Evolutionary conservation across 2,329 filamentous ascomycete genomes (phyloP).

Genomic region (Pseudocercospora crystallina): DNA sequence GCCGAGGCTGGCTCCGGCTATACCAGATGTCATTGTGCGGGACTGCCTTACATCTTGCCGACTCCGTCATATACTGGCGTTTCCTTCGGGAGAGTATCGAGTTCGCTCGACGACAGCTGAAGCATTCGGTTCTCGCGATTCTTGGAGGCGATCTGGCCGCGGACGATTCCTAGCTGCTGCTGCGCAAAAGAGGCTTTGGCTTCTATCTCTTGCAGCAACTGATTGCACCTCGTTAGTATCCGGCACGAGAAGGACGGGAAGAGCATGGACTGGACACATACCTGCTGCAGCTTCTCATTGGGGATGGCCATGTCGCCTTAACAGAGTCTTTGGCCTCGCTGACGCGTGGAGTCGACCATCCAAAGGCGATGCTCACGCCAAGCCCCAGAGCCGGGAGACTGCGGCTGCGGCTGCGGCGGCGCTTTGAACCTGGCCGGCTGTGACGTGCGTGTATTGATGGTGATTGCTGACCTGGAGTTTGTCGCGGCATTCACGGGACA

Average conservation of each 20-base stretch:
- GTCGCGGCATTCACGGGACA: too few relatives aligned
- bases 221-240: slow-evolving; percentile 17
- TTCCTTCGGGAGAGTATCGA: slow-evolving; percentile 70
- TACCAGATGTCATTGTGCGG: slow-evolving; percentile 6
- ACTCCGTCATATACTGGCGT: slow-evolving; percentile 91
- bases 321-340: background rate
- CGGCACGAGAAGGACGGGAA: background rate
- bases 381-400: too few relatives aligned
- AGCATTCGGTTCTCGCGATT: slow-evolving; percentile 86
- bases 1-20: slow-evolving; percentile 13
- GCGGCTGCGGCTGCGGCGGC: too few relatives aligned
- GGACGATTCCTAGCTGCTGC: slow-evolving; percentile 86
- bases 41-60: slow-evolving; percentile 77
- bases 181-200: slow-evolving; percentile 82
- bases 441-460: background rate
- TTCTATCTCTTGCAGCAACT: slow-evolving; percentile 94
- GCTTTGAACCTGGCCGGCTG: background rate
- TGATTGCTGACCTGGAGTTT: too few relatives aligned
- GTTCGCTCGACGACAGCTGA: slow-evolving; percentile 80
- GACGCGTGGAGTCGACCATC: too few relatives aligned
- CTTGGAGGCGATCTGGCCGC: slow-evolving; percentile 79
- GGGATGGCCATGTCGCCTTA: slow-evolving; percentile 74
- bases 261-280: slow-evolving; percentile 39
- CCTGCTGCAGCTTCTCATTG: slow-evolving; percentile 92
- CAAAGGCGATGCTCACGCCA: too few relatives aligned